phyloP scores from a whole-genome alignment of 805 yeast species.

The Yamadazyma ubonensis region DNA sequence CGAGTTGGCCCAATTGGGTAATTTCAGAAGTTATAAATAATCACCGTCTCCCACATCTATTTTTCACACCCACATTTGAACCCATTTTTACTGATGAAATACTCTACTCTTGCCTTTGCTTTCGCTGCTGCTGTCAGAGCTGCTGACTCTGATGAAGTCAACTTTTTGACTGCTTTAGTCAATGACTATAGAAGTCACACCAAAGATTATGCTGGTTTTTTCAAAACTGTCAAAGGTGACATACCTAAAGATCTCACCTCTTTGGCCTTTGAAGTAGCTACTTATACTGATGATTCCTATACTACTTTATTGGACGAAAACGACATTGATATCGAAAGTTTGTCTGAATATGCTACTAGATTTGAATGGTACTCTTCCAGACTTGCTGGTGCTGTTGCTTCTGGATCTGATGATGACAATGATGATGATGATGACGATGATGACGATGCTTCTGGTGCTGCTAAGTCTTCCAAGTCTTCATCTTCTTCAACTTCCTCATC shows the following conservation, averaged over 20 bases:
- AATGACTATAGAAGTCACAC: conserved; percentile 29
- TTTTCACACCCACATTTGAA: too few relatives aligned
- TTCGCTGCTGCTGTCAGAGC: conserved; percentile 21
- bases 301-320: conserved; percentile 32
- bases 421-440: too few relatives aligned
- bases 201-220: conserved; percentile 26
- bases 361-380: conserved; percentile 39
- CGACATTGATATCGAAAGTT: conserved; percentile 19
- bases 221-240: conserved; percentile 25
- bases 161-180: conserved; percentile 36
- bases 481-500: conserved; percentile 5
- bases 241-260: conserved; percentile 30
- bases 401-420: conserved; percentile 5
- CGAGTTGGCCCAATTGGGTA: conserved; percentile 9
- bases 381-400: conserved; percentile 2
- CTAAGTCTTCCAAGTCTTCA: too few relatives aligned
- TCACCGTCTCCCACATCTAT: too few relatives aligned
- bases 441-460: too few relatives aligned
- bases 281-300: conserved; percentile 36
- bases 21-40: conserved; percentile 6
- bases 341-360: conserved; percentile 30
- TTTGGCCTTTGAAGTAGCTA: conserved; percentile 30
- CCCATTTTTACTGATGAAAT: conserved; percentile 5
- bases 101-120: conserved; percentile 9
- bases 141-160: conserved; percentile 19